phyloP scores from a whole-genome alignment of 179 eudicot species.

The Dionaea muscipula region DNA sequence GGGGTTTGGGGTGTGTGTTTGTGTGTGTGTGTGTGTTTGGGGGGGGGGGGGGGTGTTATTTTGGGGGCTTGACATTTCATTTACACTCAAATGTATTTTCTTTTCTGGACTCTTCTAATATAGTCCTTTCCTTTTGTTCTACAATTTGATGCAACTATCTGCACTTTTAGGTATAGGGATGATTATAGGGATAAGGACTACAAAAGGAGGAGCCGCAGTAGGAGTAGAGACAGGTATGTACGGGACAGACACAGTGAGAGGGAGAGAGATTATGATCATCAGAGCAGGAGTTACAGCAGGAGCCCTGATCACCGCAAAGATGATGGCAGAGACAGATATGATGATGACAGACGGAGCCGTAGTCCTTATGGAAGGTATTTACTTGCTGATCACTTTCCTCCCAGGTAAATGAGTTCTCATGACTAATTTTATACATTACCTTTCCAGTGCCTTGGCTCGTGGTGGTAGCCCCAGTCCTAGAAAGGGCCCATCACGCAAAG shows the following conservation, averaged over 20 bases:
- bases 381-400: not conserved
- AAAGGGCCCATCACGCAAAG: constrained; percentile 50
- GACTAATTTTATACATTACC: not conserved
- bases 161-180: constrained; percentile 37
- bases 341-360: constrained; percentile 47
- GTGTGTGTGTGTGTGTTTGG: no score
- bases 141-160: no score
- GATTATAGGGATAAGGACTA: constrained; percentile 45
- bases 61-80: no score
- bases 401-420: no score
- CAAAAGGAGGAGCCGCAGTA: constrained; percentile 61
- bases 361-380: constrained; percentile 71
- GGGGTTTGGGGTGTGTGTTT: no score
- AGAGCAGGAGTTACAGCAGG: constrained; percentile 70
- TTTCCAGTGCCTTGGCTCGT: not conserved
- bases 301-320: constrained; percentile 63
- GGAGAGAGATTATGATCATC: constrained; percentile 41
- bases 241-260: constrained; percentile 38
- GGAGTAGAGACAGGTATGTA: constrained; percentile 60
- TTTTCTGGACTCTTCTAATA: no score
- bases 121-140: no score
- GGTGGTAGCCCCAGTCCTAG: constrained; percentile 54
- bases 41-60: no score
- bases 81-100: no score
- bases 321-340: constrained; percentile 57